phyloP scores from a whole-genome alignment of 2,329 filamentous ascomycete species.

The Diaporthe vexans region DNA sequence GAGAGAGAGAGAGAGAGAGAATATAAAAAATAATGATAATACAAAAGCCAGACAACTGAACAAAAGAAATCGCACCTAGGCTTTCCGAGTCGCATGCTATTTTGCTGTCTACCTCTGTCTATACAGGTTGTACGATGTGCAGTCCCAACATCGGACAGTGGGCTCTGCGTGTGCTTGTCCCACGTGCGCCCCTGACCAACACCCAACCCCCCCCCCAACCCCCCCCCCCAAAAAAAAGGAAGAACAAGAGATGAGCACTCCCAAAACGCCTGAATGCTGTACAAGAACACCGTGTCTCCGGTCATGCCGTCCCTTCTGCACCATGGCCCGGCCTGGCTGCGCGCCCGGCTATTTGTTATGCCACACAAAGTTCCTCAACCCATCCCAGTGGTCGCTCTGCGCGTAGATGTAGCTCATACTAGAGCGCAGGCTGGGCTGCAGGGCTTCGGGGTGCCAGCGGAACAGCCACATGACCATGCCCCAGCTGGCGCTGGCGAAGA shows the following conservation, averaged over 20 bases:
- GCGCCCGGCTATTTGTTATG: slow-evolving; percentile 76
- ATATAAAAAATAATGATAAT: no score
- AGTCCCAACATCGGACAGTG: neutral
- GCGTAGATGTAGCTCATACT: slow-evolving; percentile 98
- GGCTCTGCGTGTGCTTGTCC: slow-evolving; percentile 6
- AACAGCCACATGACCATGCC: slow-evolving; percentile 96
- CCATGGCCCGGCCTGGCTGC: neutral
- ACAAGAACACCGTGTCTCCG: neutral
- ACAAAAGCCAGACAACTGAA: neutral
- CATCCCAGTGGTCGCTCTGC: slow-evolving; percentile 92
- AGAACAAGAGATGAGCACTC: slow-evolving; percentile 17
- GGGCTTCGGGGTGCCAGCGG: slow-evolving; percentile 88
- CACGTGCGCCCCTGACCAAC: neutral
- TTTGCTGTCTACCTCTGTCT: slow-evolving; percentile 21
- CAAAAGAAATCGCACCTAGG: neutral
- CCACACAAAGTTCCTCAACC: slow-evolving; percentile 85
- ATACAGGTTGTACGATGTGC: neutral
- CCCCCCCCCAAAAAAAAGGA: no score
- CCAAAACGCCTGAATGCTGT: slow-evolving; percentile 17
- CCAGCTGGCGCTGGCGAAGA: slow-evolving; percentile 93
- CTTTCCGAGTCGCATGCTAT: neutral
- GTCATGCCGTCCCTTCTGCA: neutral
- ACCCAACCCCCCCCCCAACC: neutral
- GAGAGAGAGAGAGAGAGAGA: neutral
- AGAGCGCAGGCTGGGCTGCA: slow-evolving; percentile 91